These are phyloP conservation scores for Exophiala mesophila DNA, from an alignment of 2,329 filamentous ascomycete species.

Conservation along the genomic window DNA sequence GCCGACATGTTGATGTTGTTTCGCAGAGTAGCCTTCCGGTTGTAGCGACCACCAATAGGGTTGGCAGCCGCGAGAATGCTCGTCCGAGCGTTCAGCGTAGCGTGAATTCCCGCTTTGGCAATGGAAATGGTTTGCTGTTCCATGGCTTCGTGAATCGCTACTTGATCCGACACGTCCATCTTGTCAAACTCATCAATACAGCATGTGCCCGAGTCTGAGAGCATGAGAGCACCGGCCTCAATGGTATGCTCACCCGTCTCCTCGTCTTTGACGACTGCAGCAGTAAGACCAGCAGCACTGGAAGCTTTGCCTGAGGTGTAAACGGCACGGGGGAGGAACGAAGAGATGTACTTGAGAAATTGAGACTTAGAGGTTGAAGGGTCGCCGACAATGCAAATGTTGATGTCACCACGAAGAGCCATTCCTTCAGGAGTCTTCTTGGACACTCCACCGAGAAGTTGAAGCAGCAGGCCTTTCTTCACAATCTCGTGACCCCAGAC, in stretches of 20 bases:
- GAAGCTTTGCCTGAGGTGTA: conserved; percentile 98
- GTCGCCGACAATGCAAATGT: conserved; percentile 97
- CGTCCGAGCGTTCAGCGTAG: conserved; percentile 90
- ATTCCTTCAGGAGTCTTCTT: conserved; percentile 92
- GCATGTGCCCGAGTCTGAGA: conserved; percentile 94
- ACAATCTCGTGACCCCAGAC: conserved; percentile 97
- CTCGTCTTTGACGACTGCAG: conserved; percentile 94
- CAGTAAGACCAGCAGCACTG: conserved; percentile 93
- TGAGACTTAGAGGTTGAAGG: conserved; percentile 97
- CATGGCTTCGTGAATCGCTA: conserved; percentile 99
- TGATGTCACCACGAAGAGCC: conserved; percentile 93
- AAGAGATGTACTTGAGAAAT: conserved; percentile 89
- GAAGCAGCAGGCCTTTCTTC: conserved; percentile 91
- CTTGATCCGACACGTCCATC: conserved; percentile 96
- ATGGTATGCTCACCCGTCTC: conserved; percentile 99
- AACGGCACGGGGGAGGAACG: conserved; percentile 90
- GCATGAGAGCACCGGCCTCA: conserved; percentile 94
- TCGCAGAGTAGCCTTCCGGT: conserved; percentile 87
- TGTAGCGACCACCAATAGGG: conserved; percentile 92
- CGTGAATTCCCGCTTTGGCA: conserved; percentile 96
- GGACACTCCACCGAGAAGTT: conserved; percentile 91
- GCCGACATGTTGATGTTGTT: conserved; percentile 98
- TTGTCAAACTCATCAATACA: conserved; percentile 99
- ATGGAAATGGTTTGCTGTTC: conserved; percentile 99
- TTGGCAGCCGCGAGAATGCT: conserved; percentile 95